Evolutionary conservation across 441 rosid genomes (phyloP), one percentile per base, ranked within the genome.

Genomic region (Theobroma grandiflorum): DNA sequence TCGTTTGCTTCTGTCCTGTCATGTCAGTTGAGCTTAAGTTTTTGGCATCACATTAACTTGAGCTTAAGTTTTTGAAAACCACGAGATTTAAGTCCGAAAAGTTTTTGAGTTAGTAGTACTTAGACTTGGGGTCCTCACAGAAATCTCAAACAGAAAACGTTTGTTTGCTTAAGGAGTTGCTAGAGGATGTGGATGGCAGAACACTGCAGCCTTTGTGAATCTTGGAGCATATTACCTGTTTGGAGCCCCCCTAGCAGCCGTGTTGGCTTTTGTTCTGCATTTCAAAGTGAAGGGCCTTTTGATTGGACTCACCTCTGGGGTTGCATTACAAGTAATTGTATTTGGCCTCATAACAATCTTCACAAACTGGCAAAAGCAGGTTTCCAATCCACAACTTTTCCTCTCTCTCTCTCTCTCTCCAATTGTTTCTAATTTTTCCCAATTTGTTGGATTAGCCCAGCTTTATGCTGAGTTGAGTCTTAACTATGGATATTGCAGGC

Each of bases 141-240:
- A 26, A 26, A 26, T 26, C 31, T 26, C 31, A 26, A 0, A 26
- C 31, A 26, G 31, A 26, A 26, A 26, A 26, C 31, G 31, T 26
- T 26, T 26, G 31, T 26, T 61, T 61, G 65, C 18, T 8, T 33
- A 58, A 86, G 90, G 90, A 43, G 87, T 90, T 72, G 86, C 87
- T 22, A 86, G 83, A 67, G 90, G 90, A 73, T 78, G 85, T 74
- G 89, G 88, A 45, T 84, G 89, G 86, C 88, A 84, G 52, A 82
- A 77, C 37, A 62, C 81, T 2, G 89, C 91, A 16, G 91, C 91
- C 14, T 82, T 80, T 65, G 82, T 81, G 37, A 87, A 83, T 50
- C 87, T 90, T 2, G 88, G 78, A 38, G 90, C 89, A 49, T 90
- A 76, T 82, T 84, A 85, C 61, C 26, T 90, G 11, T 76, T 82